Evolutionary conservation across 2,329 filamentous ascomycete species (phyloP).

Genomic region (Cercospora canescens): DNA sequence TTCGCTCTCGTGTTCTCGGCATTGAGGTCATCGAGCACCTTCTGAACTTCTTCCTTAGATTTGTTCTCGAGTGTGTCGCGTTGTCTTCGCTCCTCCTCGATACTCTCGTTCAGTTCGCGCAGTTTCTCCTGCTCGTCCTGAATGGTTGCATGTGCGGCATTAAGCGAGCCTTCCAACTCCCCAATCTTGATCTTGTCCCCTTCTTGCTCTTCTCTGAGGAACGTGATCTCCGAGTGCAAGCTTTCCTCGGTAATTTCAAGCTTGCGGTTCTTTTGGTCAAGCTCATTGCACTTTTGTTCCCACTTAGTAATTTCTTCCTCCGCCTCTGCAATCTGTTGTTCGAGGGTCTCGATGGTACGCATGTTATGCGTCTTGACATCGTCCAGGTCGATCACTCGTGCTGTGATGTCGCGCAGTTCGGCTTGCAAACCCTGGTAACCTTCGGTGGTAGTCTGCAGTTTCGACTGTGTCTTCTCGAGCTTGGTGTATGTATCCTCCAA

Average conservation of each 20-base stretch:
- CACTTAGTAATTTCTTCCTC: conserved; percentile 85
- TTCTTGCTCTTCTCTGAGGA: conserved; percentile 95
- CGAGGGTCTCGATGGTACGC: conserved; percentile 76
- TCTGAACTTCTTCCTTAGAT: conserved; percentile 93
- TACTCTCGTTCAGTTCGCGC: conserved; percentile 58
- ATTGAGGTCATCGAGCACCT: conserved; percentile 90
- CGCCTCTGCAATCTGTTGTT: conserved; percentile 78
- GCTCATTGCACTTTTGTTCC: conserved; percentile 79
- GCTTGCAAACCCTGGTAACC: conserved; percentile 89
- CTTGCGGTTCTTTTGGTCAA: conserved; percentile 83
- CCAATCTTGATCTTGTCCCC: conserved; percentile 97
- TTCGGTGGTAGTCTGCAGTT: conserved; percentile 73
- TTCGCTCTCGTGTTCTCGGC: conserved; percentile 76
- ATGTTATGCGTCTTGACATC: conserved; percentile 82
- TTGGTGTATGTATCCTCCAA: conserved; percentile 51
- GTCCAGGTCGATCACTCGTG: conserved; percentile 81
- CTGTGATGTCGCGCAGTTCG: conserved; percentile 90
- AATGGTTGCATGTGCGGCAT: conserved; percentile 75
- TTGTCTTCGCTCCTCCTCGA: conserved; percentile 79
- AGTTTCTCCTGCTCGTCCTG: conserved; percentile 77
- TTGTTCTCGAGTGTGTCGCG: conserved; percentile 81
- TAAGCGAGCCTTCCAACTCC: conserved; percentile 81
- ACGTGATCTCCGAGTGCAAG: conserved; percentile 87
- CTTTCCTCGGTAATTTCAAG: conserved; percentile 91
- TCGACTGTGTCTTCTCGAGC: conserved; percentile 61